A percentile compares a stretch with the other conserved stretches of the same genome.
These are phyloP conservation scores for Diplodia corticola DNA, from an alignment of 2,329 filamentous ascomycete genomes.

Conservation along the genomic window DNA sequence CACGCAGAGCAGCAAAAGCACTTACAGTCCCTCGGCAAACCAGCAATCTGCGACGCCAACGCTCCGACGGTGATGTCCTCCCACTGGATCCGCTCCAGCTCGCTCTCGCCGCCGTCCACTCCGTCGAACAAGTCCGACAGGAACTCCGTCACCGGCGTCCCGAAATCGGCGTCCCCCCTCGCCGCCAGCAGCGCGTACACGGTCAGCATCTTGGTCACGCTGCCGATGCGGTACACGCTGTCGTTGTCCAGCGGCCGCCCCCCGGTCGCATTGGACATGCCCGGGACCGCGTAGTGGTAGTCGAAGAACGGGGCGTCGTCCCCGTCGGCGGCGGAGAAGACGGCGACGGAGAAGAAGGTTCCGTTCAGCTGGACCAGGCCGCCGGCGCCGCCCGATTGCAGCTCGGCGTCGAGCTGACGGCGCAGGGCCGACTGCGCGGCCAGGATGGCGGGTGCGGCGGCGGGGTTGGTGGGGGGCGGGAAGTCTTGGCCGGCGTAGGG, in stretches of 20 bases:
- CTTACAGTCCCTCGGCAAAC: constrained; percentile 1
- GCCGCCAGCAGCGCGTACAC: constrained; percentile 46
- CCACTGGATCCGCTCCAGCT: constrained; percentile 11
- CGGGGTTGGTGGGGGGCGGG: constrained; percentile 14
- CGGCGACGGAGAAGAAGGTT: constrained; percentile 41
- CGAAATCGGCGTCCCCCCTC: constrained; percentile 43
- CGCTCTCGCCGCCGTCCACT: background rate
- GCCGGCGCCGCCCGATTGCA: background rate
- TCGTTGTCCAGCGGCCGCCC: constrained; percentile 31
- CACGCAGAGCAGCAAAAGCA: background rate
- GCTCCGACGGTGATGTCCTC: constrained; percentile 24
- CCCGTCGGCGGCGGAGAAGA: constrained; percentile 37
- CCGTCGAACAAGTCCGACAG: constrained; percentile 38
- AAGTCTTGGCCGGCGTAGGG: constrained; percentile 24
- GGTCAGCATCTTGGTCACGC: constrained; percentile 50
- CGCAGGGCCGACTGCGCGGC: constrained; percentile 3
- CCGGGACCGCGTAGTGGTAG: constrained; percentile 40
- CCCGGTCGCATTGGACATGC: constrained; percentile 26
- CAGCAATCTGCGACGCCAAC: constrained; percentile 17
- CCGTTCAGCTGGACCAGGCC: constrained; percentile 23
- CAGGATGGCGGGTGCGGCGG: constrained; percentile 14
- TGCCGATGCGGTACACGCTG: constrained; percentile 45
- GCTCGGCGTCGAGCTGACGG: background rate
- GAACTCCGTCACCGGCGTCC: constrained; percentile 45
- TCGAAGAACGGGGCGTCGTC: constrained; percentile 34